phyloP scores from a whole-genome alignment of 345 rosid species.

The Luvunga scandens region DNA sequence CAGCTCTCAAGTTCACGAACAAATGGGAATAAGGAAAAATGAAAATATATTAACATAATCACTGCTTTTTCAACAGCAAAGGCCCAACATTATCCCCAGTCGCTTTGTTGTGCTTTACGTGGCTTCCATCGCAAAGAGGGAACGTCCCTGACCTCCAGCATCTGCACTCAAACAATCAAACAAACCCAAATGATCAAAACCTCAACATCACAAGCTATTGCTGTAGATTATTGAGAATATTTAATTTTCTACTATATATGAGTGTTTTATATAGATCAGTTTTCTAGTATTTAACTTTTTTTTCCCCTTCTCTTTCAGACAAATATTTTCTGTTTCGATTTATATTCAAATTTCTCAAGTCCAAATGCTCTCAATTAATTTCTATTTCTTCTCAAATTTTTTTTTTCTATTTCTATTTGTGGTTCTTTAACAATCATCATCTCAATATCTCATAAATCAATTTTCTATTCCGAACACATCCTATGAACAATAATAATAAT shows the following conservation, averaged over 20 bases:
- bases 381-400: too few relatives aligned
- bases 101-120: slow-evolving; percentile 93
- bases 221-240: too few relatives aligned
- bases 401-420: too few relatives aligned
- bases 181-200: background rate
- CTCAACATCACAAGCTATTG: background rate
- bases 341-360: background rate
- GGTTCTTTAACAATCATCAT: background rate
- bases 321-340: too few relatives aligned
- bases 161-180: slow-evolving; percentile 29
- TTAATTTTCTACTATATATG: too few relatives aligned
- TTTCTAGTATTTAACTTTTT: background rate
- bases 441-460: background rate
- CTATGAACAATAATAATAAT: background rate
- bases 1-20: background rate
- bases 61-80: slow-evolving; percentile 58
- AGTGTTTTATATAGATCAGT: too few relatives aligned
- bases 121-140: slow-evolving; percentile 88
- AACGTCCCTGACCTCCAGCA: slow-evolving; percentile 95
- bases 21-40: background rate
- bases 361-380: too few relatives aligned
- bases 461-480: background rate
- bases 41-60: background rate
- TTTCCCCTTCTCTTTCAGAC: too few relatives aligned
- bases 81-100: slow-evolving; percentile 92